A percentile compares a stretch with the other conserved stretches of the same genome.
Evolutionary conservation across 495 filamentous ascomycete genomes (phyloP).

Genomic region (Letharia columbiana): DNA sequence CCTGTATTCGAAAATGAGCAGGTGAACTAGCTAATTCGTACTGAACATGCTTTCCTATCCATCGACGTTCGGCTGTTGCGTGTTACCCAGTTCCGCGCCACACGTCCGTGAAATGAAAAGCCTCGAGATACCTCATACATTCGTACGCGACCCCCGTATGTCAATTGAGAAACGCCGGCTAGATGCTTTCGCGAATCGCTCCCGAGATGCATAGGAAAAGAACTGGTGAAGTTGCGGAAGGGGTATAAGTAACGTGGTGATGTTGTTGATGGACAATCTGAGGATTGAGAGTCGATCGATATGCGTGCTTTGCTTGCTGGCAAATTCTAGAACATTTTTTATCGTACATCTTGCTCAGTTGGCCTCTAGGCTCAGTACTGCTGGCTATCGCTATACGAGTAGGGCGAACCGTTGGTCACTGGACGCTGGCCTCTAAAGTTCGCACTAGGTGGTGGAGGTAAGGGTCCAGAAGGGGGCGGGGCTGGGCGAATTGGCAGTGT

Average conservation of each 20-base stretch:
- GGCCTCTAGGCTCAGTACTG: constrained; percentile 7
- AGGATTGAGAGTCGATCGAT: not conserved
- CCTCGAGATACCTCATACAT: not conserved
- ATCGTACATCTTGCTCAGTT: not conserved
- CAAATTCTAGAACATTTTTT: not conserved
- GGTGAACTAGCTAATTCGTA: constrained; percentile 1
- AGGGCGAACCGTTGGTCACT: constrained; percentile 13
- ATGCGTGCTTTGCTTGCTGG: not conserved
- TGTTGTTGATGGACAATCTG: not conserved
- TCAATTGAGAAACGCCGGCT: not conserved
- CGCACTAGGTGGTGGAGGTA: constrained; percentile 31
- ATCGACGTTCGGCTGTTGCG: not conserved
- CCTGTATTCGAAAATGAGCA: not conserved
- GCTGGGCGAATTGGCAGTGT: constrained; percentile 38
- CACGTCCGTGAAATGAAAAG: not conserved
- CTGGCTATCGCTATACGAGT: constrained; percentile 13
- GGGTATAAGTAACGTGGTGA: not conserved
- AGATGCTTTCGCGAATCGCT: constrained; percentile 3
- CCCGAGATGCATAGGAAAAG: not conserved
- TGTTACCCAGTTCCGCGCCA: constrained; percentile 3
- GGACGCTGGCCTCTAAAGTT: constrained; percentile 14
- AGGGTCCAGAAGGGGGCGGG: constrained; percentile 36
- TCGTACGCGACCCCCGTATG: not conserved
- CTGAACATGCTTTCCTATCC: not conserved
- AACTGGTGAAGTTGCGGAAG: not conserved